Base-by-base conservation (phyloP, 257 asterid species). In the Solanum appendiculatum region DNA sequence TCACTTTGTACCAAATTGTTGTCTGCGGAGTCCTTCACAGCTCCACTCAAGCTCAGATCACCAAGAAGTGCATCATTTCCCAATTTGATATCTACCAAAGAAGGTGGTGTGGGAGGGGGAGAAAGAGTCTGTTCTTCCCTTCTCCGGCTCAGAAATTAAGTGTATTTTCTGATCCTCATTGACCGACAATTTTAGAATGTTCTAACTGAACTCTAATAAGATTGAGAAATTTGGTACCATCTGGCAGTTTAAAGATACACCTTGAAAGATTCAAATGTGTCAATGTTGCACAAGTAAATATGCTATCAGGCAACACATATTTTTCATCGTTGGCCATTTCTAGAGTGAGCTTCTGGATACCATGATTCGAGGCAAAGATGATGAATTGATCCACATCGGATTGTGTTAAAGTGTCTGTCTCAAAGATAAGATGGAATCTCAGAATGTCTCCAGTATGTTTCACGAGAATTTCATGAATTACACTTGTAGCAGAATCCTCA, bases 11-110 rank as follows among this genome's bases (percentile, higher is more conserved):
- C 87, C 40, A 56, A 87, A 88, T 86, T 91, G 90, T 81, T 89
- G 86, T 85, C 93, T 44, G 82, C 94, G 75, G 85, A 72, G 34
- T 92, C 98, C 69, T 91, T 91, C 48, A 40, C 90, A 85, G 85
- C 73, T 77, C 89, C 95, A 63, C 97, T 95, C 42, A 39, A 7
- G 10, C 9, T 39, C 9, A 10, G 9, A 39, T 39, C 42, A 39
- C 42, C 42, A 39, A 39, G 42, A 39, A 39, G 42, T 39, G 10
- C 42, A 39, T 39, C 42, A 39, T 6, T 39, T 39, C 8, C 8
- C 10, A 9, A 39, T 39, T 39, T 8, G 42, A n/a, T 39, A 39
- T 39, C 42, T 39, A 39, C 42, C 42, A 39, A 39, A 39, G 42
- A 39, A 39, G 42, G 42, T 7, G 42, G 42, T 39, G 6, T 39